Base-by-base conservation (phyloP, 305 asterid species). In the Euphrasia arctica region DNA sequence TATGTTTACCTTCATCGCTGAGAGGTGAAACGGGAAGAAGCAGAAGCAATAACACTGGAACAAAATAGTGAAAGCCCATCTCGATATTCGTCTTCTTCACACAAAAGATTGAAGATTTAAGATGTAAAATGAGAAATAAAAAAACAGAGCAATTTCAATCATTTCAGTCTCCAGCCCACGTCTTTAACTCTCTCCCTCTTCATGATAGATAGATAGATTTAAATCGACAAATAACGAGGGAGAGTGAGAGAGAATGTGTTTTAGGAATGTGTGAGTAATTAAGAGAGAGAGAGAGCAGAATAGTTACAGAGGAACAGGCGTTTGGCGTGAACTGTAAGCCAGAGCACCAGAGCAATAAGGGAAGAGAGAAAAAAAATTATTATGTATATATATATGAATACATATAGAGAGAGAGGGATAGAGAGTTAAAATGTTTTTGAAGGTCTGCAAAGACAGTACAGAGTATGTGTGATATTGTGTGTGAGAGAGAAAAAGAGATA, bases 311-410 rank as follows among this genome's bases (percentile, higher is more conserved):
- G 75, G 39, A 75, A 75, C 97, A 93, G 96, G 94, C 94, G 90
- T 93, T 87, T 90, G 85, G 97, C 97, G 98, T 93, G 97, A 90
- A 83, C 79, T 72, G 87, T 69, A 85, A 87, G 95, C 84, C 81
- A 81, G 83, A 70, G 84, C 71, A 75, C 74, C 71, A 79, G 77
- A 66, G 75, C 70, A 70, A 79, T 69, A 63, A 76, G 71, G 75
- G 78, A 62, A 65, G 74, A 68, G 82, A 65, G 77, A 43, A 70
- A 63, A 18, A 18, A 18, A 18, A 18, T 18, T 18, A 18, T 18
- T 18, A 18, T 18, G 22, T 18, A 18, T 18, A 18, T 18, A 18
- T 18, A 18, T 18, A 18, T 18, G 22, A 18, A 18, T 18, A 18
- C 1, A 18, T 18, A 18, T 18, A 18, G 22, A 18, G 22, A 18